phyloP scores from a whole-genome alignment of 805 yeast species.

The Priceomyces medius region DNA sequence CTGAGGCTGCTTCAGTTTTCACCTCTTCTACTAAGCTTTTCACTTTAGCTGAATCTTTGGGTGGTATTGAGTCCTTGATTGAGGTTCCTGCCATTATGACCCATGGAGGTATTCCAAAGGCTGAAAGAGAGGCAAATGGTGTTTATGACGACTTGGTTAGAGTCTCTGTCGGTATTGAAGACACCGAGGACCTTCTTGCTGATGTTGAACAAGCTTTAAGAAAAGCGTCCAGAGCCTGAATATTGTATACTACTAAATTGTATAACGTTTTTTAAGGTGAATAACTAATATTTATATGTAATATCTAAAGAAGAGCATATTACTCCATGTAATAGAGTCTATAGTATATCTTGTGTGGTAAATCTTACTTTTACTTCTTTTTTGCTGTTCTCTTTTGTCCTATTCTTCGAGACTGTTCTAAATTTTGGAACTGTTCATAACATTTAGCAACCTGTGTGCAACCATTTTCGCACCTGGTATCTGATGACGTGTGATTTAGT shows the following conservation, averaged over 20 bases:
- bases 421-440: no score
- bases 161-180: slow-evolving; percentile 86
- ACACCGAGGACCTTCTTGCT: slow-evolving; percentile 66
- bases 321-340: background rate
- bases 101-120: slow-evolving; percentile 85
- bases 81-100: slow-evolving; percentile 93
- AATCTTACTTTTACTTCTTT: no score
- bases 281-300: background rate
- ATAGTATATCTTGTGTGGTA: no score
- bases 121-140: slow-evolving; percentile 74
- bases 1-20: slow-evolving; percentile 70
- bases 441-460: no score
- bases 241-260: no score
- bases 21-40: slow-evolving; percentile 72
- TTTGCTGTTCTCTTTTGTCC: no score
- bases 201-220: slow-evolving; percentile 72
- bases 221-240: slow-evolving; percentile 11
- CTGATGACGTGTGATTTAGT: slow-evolving; percentile 6
- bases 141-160: slow-evolving; percentile 81
- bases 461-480: no score
- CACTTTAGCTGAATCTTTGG: slow-evolving; percentile 86
- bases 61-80: slow-evolving; percentile 82
- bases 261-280: no score
- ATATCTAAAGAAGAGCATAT: background rate
- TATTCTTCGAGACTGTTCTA: no score